A percentile compares a stretch with the other conserved stretches of the same genome.
Conservation (phyloP, 495 filamentous ascomycete species). For the Chaetomidium leptoderma region DNA sequence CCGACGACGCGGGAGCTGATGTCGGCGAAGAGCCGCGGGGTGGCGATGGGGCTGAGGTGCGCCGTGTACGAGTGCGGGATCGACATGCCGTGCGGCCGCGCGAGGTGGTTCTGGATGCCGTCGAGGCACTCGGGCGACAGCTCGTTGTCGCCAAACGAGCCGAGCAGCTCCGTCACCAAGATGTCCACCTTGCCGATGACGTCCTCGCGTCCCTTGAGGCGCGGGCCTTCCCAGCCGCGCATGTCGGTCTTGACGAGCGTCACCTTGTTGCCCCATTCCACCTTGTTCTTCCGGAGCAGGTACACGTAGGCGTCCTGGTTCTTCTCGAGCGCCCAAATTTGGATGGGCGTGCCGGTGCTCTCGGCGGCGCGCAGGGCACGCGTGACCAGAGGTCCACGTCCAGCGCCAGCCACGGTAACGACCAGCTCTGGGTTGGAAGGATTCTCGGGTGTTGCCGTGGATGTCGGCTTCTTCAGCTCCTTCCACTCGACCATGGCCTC, state of each 20-base stretch:
- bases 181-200: constrained; percentile 73
- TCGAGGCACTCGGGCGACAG: constrained; percentile 67
- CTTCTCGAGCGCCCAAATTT: constrained; percentile 92
- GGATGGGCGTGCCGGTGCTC: constrained; percentile 68
- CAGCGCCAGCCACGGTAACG: constrained; percentile 88
- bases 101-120: constrained; percentile 75
- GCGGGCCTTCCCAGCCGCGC: constrained; percentile 85
- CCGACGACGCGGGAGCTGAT: constrained; percentile 53
- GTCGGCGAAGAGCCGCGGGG: constrained; percentile 80
- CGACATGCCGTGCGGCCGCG: constrained; percentile 71
- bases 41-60: constrained; percentile 83
- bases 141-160: constrained; percentile 89
- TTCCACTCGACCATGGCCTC: constrained; percentile 80
- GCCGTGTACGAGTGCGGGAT: constrained; percentile 91
- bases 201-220: constrained; percentile 31
- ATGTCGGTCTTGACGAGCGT: constrained; percentile 93
- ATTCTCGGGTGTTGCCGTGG: constrained; percentile 36
- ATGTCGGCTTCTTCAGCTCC: constrained; percentile 63
- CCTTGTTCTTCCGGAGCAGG: constrained; percentile 77
- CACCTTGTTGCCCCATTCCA: constrained; percentile 68
- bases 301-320: constrained; percentile 96
- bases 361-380: constrained; percentile 75
- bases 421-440: constrained; percentile 62
- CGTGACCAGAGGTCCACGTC: constrained; percentile 85
- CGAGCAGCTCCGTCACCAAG: constrained; percentile 85